Evolutionary conservation across 495 filamentous ascomycete genomes (phyloP), one percentile per base, ranked within the genome.

Genomic region (Corynascus novoguineensis): DNA sequence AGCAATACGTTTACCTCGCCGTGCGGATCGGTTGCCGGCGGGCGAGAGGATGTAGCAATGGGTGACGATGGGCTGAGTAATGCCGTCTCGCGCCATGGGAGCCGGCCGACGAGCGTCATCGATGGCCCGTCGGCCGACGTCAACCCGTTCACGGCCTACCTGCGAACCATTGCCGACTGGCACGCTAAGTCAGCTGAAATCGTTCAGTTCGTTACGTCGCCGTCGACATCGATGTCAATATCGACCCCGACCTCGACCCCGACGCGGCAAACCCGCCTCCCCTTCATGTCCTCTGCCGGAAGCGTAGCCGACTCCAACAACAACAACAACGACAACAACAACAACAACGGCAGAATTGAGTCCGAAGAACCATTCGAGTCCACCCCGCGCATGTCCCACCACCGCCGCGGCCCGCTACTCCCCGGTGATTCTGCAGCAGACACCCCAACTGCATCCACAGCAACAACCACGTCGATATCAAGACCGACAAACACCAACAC

Each of bases 161-260:
- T 92, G 17, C 73, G 78, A n/a, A 75, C 77, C n/a, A 87, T 90
- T 55, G 73, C 79, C 3, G 73, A 78, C 25, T 92, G 89, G 89
- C 87, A 92, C 60, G 73, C 66, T 11, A 83, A 83, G 60, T 86
- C 83, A 17, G 76, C 80, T 37, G 84, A 89, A 38, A 82, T 93
- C 9, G 69, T 81, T 17, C 63, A 69, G 29, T 88, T 84, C 57
- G 81, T 92, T 55, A 87, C 80, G 46, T 27, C 57, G 65, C n/a
- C 40, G 44, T 27, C 14, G 7, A n/a, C 12, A n/a, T 17, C 35
- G 11, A 2, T 15, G 34, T 37, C 34, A 10, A 19, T 17, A 2
- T 41, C 37, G 15, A n/a, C 37, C 7, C 3, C 37, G 2, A n/a
- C n/a, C 44, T 2, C 15, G 14, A 0, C 8, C 27, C 11, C 19